Evolutionary conservation across 495 filamentous ascomycete genomes (phyloP).

Genomic region (Glutinoglossum americanum): DNA sequence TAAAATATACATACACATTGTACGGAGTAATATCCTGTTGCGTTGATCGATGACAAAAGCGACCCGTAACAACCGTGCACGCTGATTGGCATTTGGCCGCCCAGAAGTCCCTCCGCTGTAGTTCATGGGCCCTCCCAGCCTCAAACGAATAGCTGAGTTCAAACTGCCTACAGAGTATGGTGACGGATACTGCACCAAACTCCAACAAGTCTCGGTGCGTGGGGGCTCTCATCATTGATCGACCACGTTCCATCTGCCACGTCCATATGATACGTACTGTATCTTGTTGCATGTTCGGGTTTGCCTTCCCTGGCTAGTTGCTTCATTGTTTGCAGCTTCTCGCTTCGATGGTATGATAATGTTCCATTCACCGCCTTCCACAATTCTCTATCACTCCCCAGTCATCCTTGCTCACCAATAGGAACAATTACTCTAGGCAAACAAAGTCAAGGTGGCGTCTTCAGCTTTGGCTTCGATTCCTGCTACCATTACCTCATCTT

Average conservation of each 20-base stretch:
- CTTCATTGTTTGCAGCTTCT: background rate
- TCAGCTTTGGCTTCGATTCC: background rate
- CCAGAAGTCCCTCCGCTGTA: too few relatives aligned
- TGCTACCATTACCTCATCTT: background rate
- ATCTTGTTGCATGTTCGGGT: background rate
- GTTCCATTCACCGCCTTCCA: background rate
- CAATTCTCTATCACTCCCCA: background rate
- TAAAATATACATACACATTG: background rate
- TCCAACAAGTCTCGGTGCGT: background rate
- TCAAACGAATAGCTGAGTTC: background rate
- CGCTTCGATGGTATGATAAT: conserved; percentile 1
- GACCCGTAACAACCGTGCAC: background rate
- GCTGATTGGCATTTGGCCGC: background rate
- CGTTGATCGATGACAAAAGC: background rate
- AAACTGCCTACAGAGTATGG: background rate
- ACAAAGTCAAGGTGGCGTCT: background rate
- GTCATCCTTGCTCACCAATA: background rate
- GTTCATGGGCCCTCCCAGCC: too few relatives aligned
- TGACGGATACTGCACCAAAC: background rate
- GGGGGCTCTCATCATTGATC: background rate
- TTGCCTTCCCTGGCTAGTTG: background rate
- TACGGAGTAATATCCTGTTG: background rate
- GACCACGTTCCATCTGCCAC: background rate
- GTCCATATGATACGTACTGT: background rate
- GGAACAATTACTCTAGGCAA: background rate